Base-by-base conservation (phyloP, 208 protist genomes). In the Tritrichomonas foetus region DNA sequence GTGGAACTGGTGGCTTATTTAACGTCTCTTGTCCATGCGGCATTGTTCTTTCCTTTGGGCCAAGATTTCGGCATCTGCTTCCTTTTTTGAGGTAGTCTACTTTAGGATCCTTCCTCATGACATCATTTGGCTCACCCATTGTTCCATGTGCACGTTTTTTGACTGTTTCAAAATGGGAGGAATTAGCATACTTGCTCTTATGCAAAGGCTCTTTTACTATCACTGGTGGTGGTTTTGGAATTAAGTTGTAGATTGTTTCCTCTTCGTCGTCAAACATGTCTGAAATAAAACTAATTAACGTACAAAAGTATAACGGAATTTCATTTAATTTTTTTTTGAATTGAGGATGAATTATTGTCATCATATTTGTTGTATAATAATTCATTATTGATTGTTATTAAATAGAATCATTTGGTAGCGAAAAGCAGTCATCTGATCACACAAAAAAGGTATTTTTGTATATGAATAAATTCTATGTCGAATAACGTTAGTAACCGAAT, bases 161-260 rank as follows among this genome's bases (percentile, higher is more conserved):
- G 33, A 36, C 74, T 14, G 41, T 82, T 14, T 49, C 20, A 44
- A 82, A 82, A 8, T 82, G 74, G 30, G 33, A 47, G n/a, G 27
- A 36, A 9, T 47, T 41, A 47, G n/a, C n/a, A 36, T 50, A 82
- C 74, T 82, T 82, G 41, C 74, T 82, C 74, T 50, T 50, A 25
- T 82, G 74, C 11, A 82, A 41, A 33, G 74, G 74, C 41, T 82
- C 74, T 44, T 82, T 82, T n/a, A 82, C 74, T 50, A 82, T 50
- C 20, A 82, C 74, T 30, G 74, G 74, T 33, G 74, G 74, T 82
- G 74, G 74, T 41, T 82, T 82, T 3, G 74, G 74, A 53, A 82
- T 82, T 82, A 82, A 82, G 22, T 82, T 82, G 30, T 82, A 82
- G 1, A 82, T 82, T n/a, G 41, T 50, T 36, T 82, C 74, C 25